These are phyloP conservation scores for Polychytrium aggregatum DNA, from an alignment of 192 early-diverging fungal species.

Conservation along the genomic window DNA sequence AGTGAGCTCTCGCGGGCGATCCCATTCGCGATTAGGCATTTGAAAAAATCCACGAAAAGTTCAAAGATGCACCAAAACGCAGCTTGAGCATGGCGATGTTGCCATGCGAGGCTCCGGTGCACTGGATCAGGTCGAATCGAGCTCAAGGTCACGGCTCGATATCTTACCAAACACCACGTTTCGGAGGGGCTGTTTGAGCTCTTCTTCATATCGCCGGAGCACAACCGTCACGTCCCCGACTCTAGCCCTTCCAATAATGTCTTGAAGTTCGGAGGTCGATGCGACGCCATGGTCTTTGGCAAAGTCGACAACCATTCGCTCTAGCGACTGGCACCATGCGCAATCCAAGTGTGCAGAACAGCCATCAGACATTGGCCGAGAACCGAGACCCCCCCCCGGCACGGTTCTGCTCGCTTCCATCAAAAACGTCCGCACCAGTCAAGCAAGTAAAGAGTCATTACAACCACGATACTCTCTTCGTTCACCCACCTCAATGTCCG, in stretches of 20 bases:
- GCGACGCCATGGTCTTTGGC: constrained; percentile 36
- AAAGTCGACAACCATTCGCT: constrained; percentile 83
- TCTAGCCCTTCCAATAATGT: constrained; percentile 43
- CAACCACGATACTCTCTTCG: not conserved
- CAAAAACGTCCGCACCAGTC: not conserved
- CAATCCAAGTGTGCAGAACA: no score
- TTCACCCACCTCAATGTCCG: constrained; percentile 60
- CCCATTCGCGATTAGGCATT: no score
- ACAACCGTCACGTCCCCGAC: constrained; percentile 75
- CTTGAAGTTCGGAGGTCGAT: constrained; percentile 8
- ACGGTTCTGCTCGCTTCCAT: no score
- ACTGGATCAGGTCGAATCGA: no score
- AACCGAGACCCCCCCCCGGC: no score
- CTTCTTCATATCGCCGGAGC: constrained; percentile 64
- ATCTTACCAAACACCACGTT: constrained; percentile 8
- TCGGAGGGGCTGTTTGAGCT: constrained; percentile 47
- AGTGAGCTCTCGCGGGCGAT: no score
- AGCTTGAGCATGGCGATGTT: no score
- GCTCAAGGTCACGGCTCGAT: no score
- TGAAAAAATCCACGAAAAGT: no score
- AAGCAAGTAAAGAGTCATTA: constrained; percentile 5
- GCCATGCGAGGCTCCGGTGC: no score
- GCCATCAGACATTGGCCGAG: no score
- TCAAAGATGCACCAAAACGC: no score
- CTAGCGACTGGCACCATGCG: constrained; percentile 74